phyloP scores from a whole-genome alignment of 1,139 yeast genomes.

The Maudiozyma humilis region DNA sequence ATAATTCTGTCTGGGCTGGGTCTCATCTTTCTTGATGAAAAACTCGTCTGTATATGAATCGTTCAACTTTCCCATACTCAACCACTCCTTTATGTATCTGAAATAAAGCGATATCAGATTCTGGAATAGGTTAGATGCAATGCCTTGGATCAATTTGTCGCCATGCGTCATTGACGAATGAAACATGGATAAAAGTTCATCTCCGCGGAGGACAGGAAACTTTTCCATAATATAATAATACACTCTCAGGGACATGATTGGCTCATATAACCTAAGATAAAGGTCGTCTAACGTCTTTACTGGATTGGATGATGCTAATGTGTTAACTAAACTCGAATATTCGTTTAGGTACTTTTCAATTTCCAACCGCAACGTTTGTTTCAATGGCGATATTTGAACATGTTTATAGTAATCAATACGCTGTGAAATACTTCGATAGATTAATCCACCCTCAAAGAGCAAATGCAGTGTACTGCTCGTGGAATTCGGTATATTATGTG shows the following conservation, averaged over 20 bases:
- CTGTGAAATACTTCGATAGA: slow-evolving; percentile 43
- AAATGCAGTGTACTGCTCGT: slow-evolving; percentile 49
- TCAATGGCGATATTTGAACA: slow-evolving; percentile 42
- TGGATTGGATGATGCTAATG: slow-evolving; percentile 35
- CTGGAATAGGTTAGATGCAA: slow-evolving; percentile 41
- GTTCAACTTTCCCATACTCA: slow-evolving; percentile 54
- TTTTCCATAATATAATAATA: slow-evolving; percentile 39
- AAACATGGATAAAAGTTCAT: slow-evolving; percentile 48
- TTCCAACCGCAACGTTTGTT: slow-evolving; percentile 55
- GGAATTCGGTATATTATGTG: slow-evolving; percentile 49
- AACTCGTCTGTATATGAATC: slow-evolving; percentile 53
- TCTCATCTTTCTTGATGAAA: slow-evolving; percentile 39
- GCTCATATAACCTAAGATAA: slow-evolving; percentile 42
- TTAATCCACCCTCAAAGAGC: slow-evolving; percentile 65
- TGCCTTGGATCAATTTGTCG: slow-evolving; percentile 42
- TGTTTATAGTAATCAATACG: slow-evolving; percentile 32
- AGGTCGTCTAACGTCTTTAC: slow-evolving; percentile 35
- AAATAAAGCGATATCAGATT: slow-evolving; percentile 54
- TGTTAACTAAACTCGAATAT: slow-evolving; percentile 52
- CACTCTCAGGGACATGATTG: slow-evolving; percentile 50
- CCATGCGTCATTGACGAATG: slow-evolving; percentile 54
- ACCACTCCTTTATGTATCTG: slow-evolving; percentile 58
- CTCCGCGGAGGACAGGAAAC: slow-evolving; percentile 39
- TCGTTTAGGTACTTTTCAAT: slow-evolving; percentile 44
- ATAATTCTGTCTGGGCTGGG: slow-evolving; percentile 4